These are phyloP conservation scores for Rosa chinensis DNA, from an alignment of 306 rosid species.

Conservation along the genomic window DNA sequence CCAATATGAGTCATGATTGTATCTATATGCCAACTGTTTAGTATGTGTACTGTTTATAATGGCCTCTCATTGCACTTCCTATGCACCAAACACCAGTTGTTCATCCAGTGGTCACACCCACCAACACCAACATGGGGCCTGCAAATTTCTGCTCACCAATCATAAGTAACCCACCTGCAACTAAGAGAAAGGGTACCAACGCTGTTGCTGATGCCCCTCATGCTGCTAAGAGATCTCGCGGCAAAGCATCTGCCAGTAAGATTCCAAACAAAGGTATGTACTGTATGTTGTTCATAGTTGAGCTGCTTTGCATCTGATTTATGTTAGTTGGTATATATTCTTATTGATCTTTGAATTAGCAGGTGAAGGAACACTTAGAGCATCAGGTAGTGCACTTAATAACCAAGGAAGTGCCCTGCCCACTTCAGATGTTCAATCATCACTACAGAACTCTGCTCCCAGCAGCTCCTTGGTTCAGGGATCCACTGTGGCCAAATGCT, in stretches of 20 bases:
- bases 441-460: conserved; percentile 28
- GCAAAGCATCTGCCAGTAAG: conserved; percentile 33
- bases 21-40: not conserved
- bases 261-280: conserved; percentile 40
- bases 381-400: conserved; percentile 28
- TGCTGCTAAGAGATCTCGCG: conserved; percentile 53
- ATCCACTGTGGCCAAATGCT: conserved; percentile 67
- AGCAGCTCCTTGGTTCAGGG: conserved; percentile 45
- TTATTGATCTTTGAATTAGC: not conserved
- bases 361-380: conserved; percentile 37
- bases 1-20: not conserved
- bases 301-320: conserved; percentile 11
- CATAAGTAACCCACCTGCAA: conserved; percentile 24
- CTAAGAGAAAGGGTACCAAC: conserved; percentile 52
- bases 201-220: conserved; percentile 31
- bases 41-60: not conserved
- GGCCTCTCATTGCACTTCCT: conserved; percentile 32
- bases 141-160: conserved; percentile 42
- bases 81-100: conserved; percentile 30
- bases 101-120: conserved; percentile 42
- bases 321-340: not conserved
- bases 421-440: conserved; percentile 36
- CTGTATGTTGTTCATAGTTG: conserved; percentile 11
- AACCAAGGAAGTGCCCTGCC: conserved; percentile 40
- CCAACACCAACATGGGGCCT: conserved; percentile 36